Base-by-base conservation (phyloP, 345 rosid species). In the Nephelium lappaceum region DNA sequence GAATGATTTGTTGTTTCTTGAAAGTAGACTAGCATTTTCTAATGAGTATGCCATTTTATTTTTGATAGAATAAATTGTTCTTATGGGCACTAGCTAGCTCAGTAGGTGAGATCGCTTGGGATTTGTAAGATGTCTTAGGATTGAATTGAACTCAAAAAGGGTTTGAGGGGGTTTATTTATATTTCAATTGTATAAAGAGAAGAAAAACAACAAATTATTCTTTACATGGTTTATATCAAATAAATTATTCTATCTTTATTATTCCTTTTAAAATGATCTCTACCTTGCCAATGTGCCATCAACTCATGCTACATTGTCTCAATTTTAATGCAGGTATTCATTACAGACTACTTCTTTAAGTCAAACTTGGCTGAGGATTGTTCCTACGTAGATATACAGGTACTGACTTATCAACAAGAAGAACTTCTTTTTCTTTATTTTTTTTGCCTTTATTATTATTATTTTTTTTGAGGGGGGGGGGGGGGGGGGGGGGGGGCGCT, bases 261-360 rank as follows among this genome's bases (percentile, higher is more conserved):
- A 67, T 45, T 53, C 27, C 19, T 51, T 42, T 12, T 74, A 39
- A 21, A 47, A 58, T 67, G 25, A 36, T 19, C 5, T 36, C 1
- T 39, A 53, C 36, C 63, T 71, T 65, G n/a, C 39, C 42, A 39
- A 42, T 62, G 43, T 74, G 19, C 6, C 53, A 23, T 43, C 49
- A 69, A 36, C 51, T 61, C 38, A 9, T 31, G 42, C 64, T 27
- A 45, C 43, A 67, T 79, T 64, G 76, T 53, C 70, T 45, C 60
- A 66, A 78, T 67, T 84, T 65, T 69, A 45, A 69, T 88, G 87
- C 90, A 96, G 98, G 99, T 93, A 68, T 94, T 91, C 87, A 93
- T 94, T 79, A 85, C 88, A n/a, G 98, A 96, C 86, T 96, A 93
- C 85, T 93, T 93, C 81, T 93, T 96, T 79, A 91, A 88, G 80